A percentile compares a stretch with the other conserved stretches of the same genome.
Evolutionary conservation across 192 early-diverging fungal genomes (phyloP).

Genomic region (Coemansia sp.): DNA sequence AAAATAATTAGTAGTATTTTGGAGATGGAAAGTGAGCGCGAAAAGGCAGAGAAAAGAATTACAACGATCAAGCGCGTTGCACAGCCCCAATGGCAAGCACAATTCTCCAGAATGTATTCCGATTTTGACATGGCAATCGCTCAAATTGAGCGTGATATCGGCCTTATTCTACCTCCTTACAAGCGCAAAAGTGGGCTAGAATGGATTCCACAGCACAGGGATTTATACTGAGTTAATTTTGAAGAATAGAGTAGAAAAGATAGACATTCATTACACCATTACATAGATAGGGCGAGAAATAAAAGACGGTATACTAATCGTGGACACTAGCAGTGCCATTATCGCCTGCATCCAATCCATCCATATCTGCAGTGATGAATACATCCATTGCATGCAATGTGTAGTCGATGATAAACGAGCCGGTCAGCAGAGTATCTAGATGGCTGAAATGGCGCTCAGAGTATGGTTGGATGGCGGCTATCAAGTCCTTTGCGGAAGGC

Average conservation of each 20-base stretch:
- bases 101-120: conserved; percentile 10
- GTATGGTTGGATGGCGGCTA: conserved; percentile 84
- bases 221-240: no score
- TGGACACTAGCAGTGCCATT: not conserved
- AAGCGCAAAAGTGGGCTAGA: conserved; percentile 17
- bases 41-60: conserved; percentile 17
- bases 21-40: conserved; percentile 13
- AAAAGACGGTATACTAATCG: not conserved
- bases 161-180: conserved; percentile 38
- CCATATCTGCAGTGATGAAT: conserved; percentile 23
- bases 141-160: conserved; percentile 33
- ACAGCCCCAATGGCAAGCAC: conserved; percentile 14
- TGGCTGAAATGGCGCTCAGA: conserved; percentile 88
- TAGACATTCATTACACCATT: not conserved
- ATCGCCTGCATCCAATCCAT: not conserved
- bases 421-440: conserved; percentile 71
- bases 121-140: conserved; percentile 27
- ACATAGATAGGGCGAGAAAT: not conserved
- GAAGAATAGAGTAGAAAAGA: not conserved
- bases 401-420: conserved; percentile 86
- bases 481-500: conserved; percentile 78
- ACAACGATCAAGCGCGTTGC: conserved; percentile 16
- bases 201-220: conserved; percentile 33
- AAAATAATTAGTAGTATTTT: conserved; percentile 24
- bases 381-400: conserved; percentile 85